A percentile compares a stretch with the other conserved stretches of the same genome.
Evolutionary conservation across 2,329 filamentous ascomycete genomes (phyloP).

Genomic region (Aureobasidium subglaciale): DNA sequence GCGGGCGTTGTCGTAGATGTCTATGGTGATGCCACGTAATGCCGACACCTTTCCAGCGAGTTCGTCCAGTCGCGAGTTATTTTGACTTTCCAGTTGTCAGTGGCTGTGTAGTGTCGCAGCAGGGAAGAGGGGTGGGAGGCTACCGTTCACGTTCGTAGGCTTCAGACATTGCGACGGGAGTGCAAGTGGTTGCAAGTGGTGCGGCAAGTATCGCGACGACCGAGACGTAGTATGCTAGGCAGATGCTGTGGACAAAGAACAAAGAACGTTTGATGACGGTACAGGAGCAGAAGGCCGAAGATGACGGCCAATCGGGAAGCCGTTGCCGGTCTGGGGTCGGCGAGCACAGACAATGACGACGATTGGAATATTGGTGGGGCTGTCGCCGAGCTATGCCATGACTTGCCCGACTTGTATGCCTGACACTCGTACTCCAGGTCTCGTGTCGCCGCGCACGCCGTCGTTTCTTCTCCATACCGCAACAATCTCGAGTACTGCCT

Average conservation of each 20-base stretch:
- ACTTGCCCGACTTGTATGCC: background rate
- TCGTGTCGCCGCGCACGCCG: background rate
- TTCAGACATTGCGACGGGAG: constrained; percentile 42
- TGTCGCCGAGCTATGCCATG: constrained; percentile 1
- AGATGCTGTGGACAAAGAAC: background rate
- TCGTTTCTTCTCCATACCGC: background rate
- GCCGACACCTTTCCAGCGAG: constrained; percentile 86
- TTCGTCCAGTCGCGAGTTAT: constrained; percentile 88
- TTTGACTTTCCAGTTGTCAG: constrained; percentile 49
- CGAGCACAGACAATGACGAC: constrained; percentile 7
- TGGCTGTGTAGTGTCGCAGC: constrained; percentile 12
- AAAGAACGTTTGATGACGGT: background rate
- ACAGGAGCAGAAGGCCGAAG: background rate
- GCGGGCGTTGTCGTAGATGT: constrained; percentile 95
- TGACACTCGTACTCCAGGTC: background rate
- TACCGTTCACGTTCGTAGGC: constrained; percentile 51
- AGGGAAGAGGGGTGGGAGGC: constrained; percentile 33
- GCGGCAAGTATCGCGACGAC: background rate
- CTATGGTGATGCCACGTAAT: constrained; percentile 85
- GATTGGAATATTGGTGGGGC: background rate
- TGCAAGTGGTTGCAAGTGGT: background rate
- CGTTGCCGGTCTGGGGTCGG: constrained; percentile 1
- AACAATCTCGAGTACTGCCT: background rate
- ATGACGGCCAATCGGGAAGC: background rate
- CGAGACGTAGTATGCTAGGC: background rate